These are phyloP conservation scores for Leccinum arenicola DNA, from an alignment of 768 basidiomycete species.

Conservation along the genomic window DNA sequence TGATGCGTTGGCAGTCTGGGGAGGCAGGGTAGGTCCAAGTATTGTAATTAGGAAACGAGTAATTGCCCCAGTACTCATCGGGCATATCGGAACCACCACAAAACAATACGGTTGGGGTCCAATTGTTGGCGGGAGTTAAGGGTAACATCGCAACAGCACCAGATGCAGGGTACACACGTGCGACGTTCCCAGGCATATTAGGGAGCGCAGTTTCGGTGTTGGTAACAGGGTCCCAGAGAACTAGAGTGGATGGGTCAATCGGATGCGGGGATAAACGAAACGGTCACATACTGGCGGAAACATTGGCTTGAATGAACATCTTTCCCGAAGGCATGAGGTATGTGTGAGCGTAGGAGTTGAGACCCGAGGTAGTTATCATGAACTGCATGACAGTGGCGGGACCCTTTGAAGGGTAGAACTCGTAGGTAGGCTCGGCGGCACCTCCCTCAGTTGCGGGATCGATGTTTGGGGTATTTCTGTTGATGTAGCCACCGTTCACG, in stretches of 20 bases:
- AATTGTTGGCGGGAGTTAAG: conserved; percentile 86
- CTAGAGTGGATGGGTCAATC: conserved; percentile 21
- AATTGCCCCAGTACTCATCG: conserved; percentile 74
- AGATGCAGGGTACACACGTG: conserved; percentile 89
- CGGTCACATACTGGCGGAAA: conserved; percentile 31
- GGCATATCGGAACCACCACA: conserved; percentile 88
- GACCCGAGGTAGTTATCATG: conserved; percentile 67
- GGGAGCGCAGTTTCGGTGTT: conserved; percentile 65
- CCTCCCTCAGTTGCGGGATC: conserved; percentile 64
- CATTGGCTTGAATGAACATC: conserved; percentile 80
- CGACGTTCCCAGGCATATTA: conserved; percentile 67
- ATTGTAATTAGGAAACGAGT: conserved; percentile 67
- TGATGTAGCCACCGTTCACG: conserved; percentile 74
- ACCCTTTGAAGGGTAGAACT: conserved; percentile 72
- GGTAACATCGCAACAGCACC: conserved; percentile 90
- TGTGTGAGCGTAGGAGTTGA: conserved; percentile 75
- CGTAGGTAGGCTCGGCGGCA: conserved; percentile 77
- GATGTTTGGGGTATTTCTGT: conserved; percentile 66
- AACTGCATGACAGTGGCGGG: conserved; percentile 58
- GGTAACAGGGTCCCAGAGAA: conserved; percentile 50
- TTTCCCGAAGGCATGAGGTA: conserved; percentile 75
- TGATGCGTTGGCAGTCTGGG: conserved; percentile 75
- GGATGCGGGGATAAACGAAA: not conserved
- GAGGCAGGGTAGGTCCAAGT: conserved; percentile 75
- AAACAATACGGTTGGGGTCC: conserved; percentile 80